A percentile compares a stretch with the other conserved stretches of the same genome.
These are phyloP conservation scores for Xylaria castorea DNA, from an alignment of 495 filamentous ascomycete species.

Conservation along the genomic window DNA sequence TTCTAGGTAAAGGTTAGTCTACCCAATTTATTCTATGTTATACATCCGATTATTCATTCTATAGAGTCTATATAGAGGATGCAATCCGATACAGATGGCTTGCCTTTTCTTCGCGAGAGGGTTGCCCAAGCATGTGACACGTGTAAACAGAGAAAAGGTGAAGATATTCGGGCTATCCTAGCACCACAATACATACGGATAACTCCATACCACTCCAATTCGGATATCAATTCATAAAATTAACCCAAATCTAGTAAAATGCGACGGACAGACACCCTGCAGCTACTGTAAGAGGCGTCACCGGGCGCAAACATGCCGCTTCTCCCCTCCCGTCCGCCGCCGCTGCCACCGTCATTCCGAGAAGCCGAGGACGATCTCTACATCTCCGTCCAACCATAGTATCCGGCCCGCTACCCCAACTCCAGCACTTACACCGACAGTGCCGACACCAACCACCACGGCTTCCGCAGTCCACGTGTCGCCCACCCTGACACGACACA, in stretches of 20 bases:
- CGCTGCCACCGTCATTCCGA: conserved; percentile 17
- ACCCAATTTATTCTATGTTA: not conserved
- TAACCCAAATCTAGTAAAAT: conserved; percentile 10
- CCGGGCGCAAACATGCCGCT: conserved; percentile 12
- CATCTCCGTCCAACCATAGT: conserved; percentile 6
- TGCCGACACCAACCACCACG: not conserved
- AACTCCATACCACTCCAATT: not conserved
- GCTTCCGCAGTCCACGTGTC: conserved; percentile 11
- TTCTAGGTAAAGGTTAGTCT: not conserved
- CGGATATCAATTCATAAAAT: not conserved
- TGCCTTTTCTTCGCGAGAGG: conserved; percentile 39
- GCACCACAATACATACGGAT: not conserved
- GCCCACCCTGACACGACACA: conserved; percentile 24
- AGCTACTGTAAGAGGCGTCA: conserved; percentile 24
- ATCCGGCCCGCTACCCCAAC: conserved; percentile 12
- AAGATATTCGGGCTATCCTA: not conserved
- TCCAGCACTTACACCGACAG: conserved; percentile 15
- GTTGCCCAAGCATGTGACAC: conserved; percentile 54
- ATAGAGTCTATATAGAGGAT: not conserved
- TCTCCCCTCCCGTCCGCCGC: conserved; percentile 12
- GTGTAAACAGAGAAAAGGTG: conserved; percentile 51
- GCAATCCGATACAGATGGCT: conserved; percentile 13
- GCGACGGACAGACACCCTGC: conserved; percentile 16
- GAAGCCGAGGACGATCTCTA: conserved; percentile 3
- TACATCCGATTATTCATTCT: not conserved